Evolutionary conservation across 306 rosid genomes (phyloP).

Genomic region (Inga oerstediana): DNA sequence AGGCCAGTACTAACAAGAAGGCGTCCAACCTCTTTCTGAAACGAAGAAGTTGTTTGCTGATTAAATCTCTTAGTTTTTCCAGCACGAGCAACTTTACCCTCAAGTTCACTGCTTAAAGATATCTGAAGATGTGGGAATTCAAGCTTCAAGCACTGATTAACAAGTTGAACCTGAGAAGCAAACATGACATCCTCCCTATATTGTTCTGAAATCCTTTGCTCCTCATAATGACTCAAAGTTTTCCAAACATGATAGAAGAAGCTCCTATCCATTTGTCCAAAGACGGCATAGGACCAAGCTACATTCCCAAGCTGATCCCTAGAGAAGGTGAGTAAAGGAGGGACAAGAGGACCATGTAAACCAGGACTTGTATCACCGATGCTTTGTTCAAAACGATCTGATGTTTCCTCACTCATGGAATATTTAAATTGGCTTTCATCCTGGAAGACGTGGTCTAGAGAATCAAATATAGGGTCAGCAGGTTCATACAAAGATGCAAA

Average conservation of each 20-base stretch:
- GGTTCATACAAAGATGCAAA: slow-evolving; percentile 82
- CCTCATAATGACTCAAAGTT: slow-evolving; percentile 18
- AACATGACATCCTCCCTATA: slow-evolving; percentile 84
- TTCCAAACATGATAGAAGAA: slow-evolving; percentile 13
- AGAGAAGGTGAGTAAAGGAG: slow-evolving; percentile 59
- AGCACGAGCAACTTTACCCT: slow-evolving; percentile 62
- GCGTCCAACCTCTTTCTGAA: slow-evolving; percentile 88
- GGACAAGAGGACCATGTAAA: slow-evolving; percentile 36
- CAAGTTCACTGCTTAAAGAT: slow-evolving; percentile 59
- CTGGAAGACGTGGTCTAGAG: slow-evolving; percentile 61
- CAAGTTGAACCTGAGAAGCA: slow-evolving; percentile 85
- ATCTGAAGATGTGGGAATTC: slow-evolving; percentile 78
- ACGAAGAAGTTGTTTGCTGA: slow-evolving; percentile 68
- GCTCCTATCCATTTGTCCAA: slow-evolving; percentile 67
- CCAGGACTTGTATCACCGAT: slow-evolving; percentile 35
- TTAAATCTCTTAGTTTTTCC: slow-evolving; percentile 81
- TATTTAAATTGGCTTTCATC: slow-evolving; percentile 52
- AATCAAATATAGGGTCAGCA: slow-evolving; percentile 56
- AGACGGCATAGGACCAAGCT: slow-evolving; percentile 93
- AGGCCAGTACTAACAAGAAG: slow-evolving; percentile 85
- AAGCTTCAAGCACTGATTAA: slow-evolving; percentile 86
- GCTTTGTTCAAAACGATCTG: slow-evolving; percentile 36
- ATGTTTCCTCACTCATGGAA: slow-evolving; percentile 34
- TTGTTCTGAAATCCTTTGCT: slow-evolving; percentile 73
- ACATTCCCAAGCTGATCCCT: slow-evolving; percentile 82